Evolutionary conservation across 768 basidiomycete genomes (phyloP).

Genomic region (Mycena polygramma): DNA sequence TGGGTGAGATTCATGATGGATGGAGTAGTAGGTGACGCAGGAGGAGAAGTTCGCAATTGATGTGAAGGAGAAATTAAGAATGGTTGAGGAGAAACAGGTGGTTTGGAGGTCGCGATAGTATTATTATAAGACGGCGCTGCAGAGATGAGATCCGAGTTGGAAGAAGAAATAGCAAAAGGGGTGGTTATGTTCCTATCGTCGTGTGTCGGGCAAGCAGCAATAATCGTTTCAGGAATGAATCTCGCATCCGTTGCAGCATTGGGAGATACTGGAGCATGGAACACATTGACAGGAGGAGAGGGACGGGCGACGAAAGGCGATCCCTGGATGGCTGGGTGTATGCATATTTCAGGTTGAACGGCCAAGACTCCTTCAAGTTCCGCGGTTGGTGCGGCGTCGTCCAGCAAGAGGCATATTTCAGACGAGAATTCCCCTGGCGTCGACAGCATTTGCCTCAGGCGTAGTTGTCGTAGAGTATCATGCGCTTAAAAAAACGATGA

Average conservation of each 20-base stretch:
- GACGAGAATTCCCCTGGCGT: not conserved
- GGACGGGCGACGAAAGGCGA: not conserved
- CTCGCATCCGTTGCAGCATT: not conserved
- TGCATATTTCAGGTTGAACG: not conserved
- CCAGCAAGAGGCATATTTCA: slow-evolving; percentile 1
- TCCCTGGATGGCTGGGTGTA: not conserved
- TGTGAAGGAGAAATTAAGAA: not conserved
- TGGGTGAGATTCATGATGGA: not conserved
- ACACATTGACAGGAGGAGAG: not conserved
- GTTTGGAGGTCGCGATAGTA: too few relatives aligned
- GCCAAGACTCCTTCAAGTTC: not conserved
- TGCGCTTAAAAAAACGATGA: slow-evolving; percentile 8
- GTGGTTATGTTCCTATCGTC: too few relatives aligned
- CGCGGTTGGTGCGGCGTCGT: not conserved
- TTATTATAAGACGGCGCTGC: not conserved
- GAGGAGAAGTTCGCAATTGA: not conserved
- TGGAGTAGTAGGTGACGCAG: not conserved
- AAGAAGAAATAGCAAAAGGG: not conserved
- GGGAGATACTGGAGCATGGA: not conserved
- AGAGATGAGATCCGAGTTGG: not conserved
- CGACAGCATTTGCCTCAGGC: slow-evolving; percentile 18
- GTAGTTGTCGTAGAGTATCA: slow-evolving; percentile 19
- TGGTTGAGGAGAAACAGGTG: not conserved
- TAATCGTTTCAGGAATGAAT: not conserved
- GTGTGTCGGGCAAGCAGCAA: too few relatives aligned